Conservation (phyloP, 2,329 filamentous ascomycete genomes). For the Colletotrichum melonis region DNA sequence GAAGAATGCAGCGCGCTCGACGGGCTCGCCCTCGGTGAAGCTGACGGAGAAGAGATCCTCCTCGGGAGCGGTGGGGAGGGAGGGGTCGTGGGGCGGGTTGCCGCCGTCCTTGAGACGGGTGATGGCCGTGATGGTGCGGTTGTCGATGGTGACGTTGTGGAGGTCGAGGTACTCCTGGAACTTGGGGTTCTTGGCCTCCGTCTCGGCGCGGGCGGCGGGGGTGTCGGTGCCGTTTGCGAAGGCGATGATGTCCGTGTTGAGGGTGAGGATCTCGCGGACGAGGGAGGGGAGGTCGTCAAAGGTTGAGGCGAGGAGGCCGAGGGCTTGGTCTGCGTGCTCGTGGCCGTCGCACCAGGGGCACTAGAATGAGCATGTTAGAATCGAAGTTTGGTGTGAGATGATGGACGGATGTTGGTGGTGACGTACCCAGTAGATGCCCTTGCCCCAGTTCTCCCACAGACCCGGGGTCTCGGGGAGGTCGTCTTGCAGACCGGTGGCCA, state of each 20-base stretch:
- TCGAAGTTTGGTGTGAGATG: too few relatives aligned
- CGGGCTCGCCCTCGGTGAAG: slow-evolving; percentile 56
- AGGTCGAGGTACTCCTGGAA: slow-evolving; percentile 62
- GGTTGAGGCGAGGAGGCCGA: slow-evolving; percentile 64
- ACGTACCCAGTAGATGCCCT: slow-evolving; percentile 66
- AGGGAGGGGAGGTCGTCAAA: slow-evolving; percentile 53
- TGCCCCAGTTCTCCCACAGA: slow-evolving; percentile 64
- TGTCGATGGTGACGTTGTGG: slow-evolving; percentile 65
- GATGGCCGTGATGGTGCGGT: slow-evolving; percentile 63
- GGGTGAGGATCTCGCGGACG: slow-evolving; percentile 63
- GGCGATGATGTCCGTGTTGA: slow-evolving; percentile 66
- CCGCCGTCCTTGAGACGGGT: slow-evolving; percentile 56
- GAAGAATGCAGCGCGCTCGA: slow-evolving; percentile 64
- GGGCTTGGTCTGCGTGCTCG: slow-evolving; percentile 68
- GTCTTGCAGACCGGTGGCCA: slow-evolving; percentile 68
- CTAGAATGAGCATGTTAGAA: background rate
- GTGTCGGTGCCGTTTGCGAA: slow-evolving; percentile 71
- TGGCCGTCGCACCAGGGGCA: slow-evolving; percentile 74
- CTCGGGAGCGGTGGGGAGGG: slow-evolving; percentile 57
- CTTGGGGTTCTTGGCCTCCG: slow-evolving; percentile 53
- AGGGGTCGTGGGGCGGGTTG: slow-evolving; percentile 53
- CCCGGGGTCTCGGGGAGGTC: slow-evolving; percentile 67
- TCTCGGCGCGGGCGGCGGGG: slow-evolving; percentile 48
- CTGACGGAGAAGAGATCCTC: slow-evolving; percentile 66
- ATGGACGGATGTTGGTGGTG: too few relatives aligned